Evolutionary conservation across 805 yeast species (phyloP).

Genomic region (Saccharomycopsis schoenii): DNA sequence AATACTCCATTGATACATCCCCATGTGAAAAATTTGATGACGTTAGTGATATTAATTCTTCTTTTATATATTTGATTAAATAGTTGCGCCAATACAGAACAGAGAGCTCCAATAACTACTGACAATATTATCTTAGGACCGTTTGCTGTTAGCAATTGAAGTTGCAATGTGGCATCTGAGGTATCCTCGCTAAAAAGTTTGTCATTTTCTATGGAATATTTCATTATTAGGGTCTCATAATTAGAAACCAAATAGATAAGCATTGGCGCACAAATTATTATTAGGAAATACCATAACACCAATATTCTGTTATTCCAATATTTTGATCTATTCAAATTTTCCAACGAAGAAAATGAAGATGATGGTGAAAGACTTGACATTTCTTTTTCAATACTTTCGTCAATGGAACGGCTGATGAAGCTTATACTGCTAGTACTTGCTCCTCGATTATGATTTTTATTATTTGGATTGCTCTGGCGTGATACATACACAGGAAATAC

Average conservation of each 20-base stretch:
- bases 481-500: neutral
- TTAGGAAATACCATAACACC: neutral
- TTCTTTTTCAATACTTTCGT: neutral
- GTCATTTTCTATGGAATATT: neutral
- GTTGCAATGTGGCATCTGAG: neutral
- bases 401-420: neutral
- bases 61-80: slow-evolving; percentile 16
- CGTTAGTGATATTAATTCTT: slow-evolving; percentile 3
- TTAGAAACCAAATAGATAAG: neutral
- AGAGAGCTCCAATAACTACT: slow-evolving; percentile 13
- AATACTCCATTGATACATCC: slow-evolving; percentile 50
- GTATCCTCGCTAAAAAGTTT: neutral
- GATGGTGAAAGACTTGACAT: neutral
- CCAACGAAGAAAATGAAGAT: neutral
- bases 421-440: neutral
- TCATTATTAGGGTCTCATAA: neutral
- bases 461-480: neutral
- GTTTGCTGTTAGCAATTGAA: neutral
- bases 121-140: neutral
- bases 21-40: slow-evolving; percentile 45
- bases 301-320: neutral
- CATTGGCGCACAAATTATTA: neutral
- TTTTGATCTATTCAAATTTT: neutral
- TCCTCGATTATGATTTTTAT: neutral
- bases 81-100: slow-evolving; percentile 16